These are phyloP conservation scores for Exserohilum rostratum DNA, from an alignment of 2,329 filamentous ascomycete genomes.

Conservation along the genomic window DNA sequence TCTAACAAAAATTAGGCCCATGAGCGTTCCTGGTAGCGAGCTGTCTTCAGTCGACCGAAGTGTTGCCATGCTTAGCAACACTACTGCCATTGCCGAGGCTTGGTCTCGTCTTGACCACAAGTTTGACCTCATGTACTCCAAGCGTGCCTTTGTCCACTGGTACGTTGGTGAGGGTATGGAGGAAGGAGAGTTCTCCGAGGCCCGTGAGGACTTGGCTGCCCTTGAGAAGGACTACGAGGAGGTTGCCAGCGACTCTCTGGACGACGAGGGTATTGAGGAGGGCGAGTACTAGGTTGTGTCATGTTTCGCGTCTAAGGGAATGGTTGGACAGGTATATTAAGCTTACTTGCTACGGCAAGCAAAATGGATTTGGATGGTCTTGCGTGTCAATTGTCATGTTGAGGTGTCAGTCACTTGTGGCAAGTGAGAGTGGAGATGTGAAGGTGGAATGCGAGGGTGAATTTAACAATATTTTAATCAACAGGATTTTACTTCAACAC, in stretches of 20 bases:
- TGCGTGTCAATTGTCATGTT: not conserved
- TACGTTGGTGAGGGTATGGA: conserved; percentile 92
- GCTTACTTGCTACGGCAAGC: conserved; percentile 10
- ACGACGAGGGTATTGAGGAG: conserved; percentile 64
- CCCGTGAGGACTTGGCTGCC: conserved; percentile 82
- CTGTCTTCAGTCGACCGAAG: conserved; percentile 97
- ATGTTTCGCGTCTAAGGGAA: conserved; percentile 23
- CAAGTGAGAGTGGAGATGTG: too few species aligned
- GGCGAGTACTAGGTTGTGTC: conserved; percentile 50
- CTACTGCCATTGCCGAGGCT: conserved; percentile 74
- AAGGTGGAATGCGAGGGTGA: not conserved
- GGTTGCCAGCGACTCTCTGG: conserved; percentile 72
- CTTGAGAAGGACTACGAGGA: conserved; percentile 88
- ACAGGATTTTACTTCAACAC: too few species aligned
- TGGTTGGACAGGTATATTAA: conserved; percentile 24
- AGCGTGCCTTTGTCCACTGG: conserved; percentile 78
- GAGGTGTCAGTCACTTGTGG: too few species aligned
- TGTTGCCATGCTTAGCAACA: conserved; percentile 81
- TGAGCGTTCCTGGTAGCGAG: conserved; percentile 95
- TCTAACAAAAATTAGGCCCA: conserved; percentile 68
- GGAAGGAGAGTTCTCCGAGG: conserved; percentile 88
- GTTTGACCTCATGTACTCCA: conserved; percentile 80
- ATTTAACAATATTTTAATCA: not conserved
- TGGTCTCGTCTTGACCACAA: conserved; percentile 76
- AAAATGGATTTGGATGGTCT: not conserved